Evolutionary conservation across 208 protist species (phyloP), one percentile per base, ranked within the genome.

Genomic region (Leishmania tarentolae): DNA sequence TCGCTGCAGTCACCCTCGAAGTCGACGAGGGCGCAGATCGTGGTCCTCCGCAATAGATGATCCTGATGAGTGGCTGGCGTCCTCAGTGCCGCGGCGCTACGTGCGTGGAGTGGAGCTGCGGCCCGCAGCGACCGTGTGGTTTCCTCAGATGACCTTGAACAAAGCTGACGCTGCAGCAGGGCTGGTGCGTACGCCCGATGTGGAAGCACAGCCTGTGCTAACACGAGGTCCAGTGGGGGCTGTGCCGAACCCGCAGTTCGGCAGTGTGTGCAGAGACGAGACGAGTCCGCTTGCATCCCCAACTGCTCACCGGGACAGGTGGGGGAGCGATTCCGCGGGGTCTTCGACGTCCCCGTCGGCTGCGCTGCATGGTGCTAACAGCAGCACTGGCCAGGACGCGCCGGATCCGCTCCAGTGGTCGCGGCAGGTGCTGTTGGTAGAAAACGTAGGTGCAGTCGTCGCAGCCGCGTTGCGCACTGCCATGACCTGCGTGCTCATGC

Each of bases 371-470:
- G 69, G 69, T 31, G 52, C 37, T 24, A 47, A 24, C 56, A 53
- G 24, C 44, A 47, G 59, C 28, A 65, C 47, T 57, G 56, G 71
- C n/a, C 59, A 66, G 47, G 79, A 69, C 76, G 66, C 71, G 21
- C n/a, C 75, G 17, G 87, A 90, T 65, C 74, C 86, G 6, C 74
- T 90, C 11, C 86, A 89, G 44, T 93, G 88, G 88, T 87, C 87
- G 35, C 83, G 88, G 47, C 84, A 93, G 56, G 83, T 95, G 46
- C 65, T 95, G 56, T 88, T 95, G 50, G 75, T 86, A 0, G 92
- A 93, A 35, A 87, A 88, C 50, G 74, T 88, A 17, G 85, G 90
- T 71, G 59, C 47, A 8, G 72, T 76, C 1, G 83, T 95, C 3
- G 92, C 92, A 53, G 83, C 76, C 19, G 84, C 80, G 61, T 82